Evolutionary conservation across 1,284 basidiomycete genomes (phyloP).

Genomic region (Boletus calvinii): DNA sequence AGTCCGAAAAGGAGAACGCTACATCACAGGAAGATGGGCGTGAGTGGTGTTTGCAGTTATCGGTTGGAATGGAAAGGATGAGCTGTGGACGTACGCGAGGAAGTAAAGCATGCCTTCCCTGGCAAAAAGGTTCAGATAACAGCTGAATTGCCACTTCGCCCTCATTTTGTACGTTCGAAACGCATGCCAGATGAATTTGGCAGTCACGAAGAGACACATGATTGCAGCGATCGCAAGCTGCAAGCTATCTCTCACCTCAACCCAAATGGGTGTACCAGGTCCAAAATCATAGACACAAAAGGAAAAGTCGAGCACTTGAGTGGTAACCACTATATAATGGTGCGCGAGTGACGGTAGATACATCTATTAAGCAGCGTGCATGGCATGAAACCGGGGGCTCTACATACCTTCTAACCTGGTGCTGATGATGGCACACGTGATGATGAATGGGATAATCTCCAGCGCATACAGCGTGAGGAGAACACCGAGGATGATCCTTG

Average conservation of each 20-base stretch:
- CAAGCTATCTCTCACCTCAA: neutral
- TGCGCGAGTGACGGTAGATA: no score
- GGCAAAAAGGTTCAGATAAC: constrained; percentile 5
- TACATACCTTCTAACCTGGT: neutral
- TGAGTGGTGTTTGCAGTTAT: neutral
- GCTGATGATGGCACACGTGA: neutral
- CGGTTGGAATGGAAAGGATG: neutral
- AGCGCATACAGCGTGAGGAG: constrained; percentile 7
- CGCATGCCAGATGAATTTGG: neutral
- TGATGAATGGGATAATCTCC: neutral
- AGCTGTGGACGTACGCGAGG: neutral
- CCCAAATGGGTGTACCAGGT: neutral
- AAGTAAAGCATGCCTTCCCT: constrained; percentile 7
- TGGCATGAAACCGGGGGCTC: neutral
- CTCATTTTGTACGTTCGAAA: neutral
- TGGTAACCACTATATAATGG: neutral
- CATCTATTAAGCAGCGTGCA: neutral
- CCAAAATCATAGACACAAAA: neutral
- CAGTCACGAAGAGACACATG: constrained; percentile 1
- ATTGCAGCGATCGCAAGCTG: constrained; percentile 1
- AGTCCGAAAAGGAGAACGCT: constrained; percentile 1
- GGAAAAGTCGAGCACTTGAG: constrained; percentile 1
- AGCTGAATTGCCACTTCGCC: neutral
- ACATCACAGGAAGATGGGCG: neutral
- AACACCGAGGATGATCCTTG: constrained; percentile 2